Percentiles rank a stretch among this genome's conserved stretches.
These are phyloP conservation scores for Lipomyces starkeyi DNA, from an alignment of 805 yeast genomes.

Conservation along the genomic window DNA sequence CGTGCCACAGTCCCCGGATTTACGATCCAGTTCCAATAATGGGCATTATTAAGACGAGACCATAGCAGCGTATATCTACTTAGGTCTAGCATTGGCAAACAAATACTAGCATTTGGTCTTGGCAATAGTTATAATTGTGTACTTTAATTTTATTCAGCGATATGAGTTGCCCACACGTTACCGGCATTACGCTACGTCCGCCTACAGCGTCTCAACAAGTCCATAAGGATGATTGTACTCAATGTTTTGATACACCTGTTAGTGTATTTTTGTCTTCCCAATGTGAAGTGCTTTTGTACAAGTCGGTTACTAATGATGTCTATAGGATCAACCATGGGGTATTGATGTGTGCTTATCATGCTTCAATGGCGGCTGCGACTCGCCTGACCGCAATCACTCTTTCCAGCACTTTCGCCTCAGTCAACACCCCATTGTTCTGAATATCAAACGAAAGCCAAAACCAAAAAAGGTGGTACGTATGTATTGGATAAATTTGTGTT, in stretches of 20 bases:
- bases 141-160: not conserved
- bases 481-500: constrained; percentile 43
- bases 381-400: constrained; percentile 69
- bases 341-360: constrained; percentile 78
- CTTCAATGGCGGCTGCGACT: constrained; percentile 50
- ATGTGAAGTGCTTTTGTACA: not conserved
- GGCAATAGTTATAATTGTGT: not conserved
- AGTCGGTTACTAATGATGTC: not conserved
- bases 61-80: not conserved
- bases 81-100: not conserved
- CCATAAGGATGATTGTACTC: constrained; percentile 89
- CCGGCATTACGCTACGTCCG: constrained; percentile 17
- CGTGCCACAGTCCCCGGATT: not conserved
- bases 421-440: constrained; percentile 64
- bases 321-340: constrained; percentile 55
- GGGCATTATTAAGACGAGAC: not conserved
- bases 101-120: not conserved
- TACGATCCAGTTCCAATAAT: not conserved
- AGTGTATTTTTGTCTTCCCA: constrained; percentile 17
- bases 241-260: constrained; percentile 73
- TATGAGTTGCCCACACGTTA: constrained; percentile 33
- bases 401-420: constrained; percentile 58
- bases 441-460: constrained; percentile 51
- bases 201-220: constrained; percentile 50
- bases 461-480: constrained; percentile 25